Evolutionary conservation across 331 rosid species (phyloP), one percentile per base, ranked within the genome.

Genomic region (Rhamnella rubrinervis): DNA sequence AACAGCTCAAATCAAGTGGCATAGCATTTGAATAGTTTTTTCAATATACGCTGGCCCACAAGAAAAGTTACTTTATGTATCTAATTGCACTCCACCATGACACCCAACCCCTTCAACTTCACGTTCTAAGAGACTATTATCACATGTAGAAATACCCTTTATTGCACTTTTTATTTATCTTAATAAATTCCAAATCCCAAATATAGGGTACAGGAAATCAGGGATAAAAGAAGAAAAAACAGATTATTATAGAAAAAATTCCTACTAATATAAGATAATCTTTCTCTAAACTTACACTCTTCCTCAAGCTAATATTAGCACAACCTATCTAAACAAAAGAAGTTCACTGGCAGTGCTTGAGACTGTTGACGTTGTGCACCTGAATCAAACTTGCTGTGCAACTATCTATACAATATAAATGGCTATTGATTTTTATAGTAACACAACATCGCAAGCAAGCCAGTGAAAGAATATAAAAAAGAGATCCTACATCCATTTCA

Each of bases 261-360:
- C 68, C 63, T 21, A 57, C 26, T 66, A 38, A 50, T 64, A 44
- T 26, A 52, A 31, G 37, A 38, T 55, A 71, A 76, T 52, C 71
- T 66, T 65, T 67, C 65, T 41, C 71, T 70, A 12, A 58, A 72
- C 55, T 28, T 62, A 49, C 63, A 61, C 17, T 63, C 77, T 77
- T 77, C 85, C 75, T 77, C 18, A 46, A 71, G 53, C 75, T 63
- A 81, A 67, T 71, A 78, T 68, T 35, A 65, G 75, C 85, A 75
- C 55, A 31, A 65, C 71, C 83, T 70, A 71, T 31, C 35, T 31
- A 38, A 64, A 55, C 55, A 70, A 66, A 39, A 63, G 19, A 53
- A 59, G 64, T 46, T 55, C 68, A 56, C 58, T 21, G 71, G 64
- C 40, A 49, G 71, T 63, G 80, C 78, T 76, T 25, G 74, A 68